Conservation (phyloP, 345 rosid species). For the Lepidium aucheri region DNA sequence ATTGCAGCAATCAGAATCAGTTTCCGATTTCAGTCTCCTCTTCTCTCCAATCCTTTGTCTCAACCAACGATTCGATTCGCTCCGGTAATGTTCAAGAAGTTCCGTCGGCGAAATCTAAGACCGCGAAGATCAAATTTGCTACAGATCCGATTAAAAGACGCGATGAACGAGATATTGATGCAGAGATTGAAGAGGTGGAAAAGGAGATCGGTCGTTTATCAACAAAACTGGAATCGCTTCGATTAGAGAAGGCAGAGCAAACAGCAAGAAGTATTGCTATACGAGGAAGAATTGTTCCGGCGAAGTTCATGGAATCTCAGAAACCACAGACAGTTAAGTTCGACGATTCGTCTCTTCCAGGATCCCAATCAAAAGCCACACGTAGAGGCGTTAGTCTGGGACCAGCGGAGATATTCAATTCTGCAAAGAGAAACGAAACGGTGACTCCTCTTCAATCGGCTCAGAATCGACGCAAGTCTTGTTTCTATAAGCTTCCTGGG, state of each 20-base stretch:
- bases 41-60: constrained; percentile 10
- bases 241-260: constrained; percentile 56
- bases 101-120: constrained; percentile 14
- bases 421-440: constrained; percentile 34
- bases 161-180: constrained; percentile 49
- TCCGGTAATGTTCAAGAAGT: constrained; percentile 26
- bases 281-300: constrained; percentile 56
- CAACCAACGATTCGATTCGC: constrained; percentile 26
- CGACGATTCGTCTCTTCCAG: constrained; percentile 39
- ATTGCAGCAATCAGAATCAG: constrained; percentile 25
- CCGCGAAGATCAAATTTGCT: neutral
- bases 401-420: constrained; percentile 68
- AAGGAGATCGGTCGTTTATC: constrained; percentile 64
- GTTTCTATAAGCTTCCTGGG: constrained; percentile 79
- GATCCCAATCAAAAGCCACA: constrained; percentile 32
- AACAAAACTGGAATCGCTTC: constrained; percentile 60
- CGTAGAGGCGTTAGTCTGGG: constrained; percentile 86
- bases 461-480: constrained; percentile 73
- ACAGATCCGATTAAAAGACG: constrained; percentile 26
- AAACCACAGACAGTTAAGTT: constrained; percentile 36
- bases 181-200: constrained; percentile 75
- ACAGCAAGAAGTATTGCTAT: constrained; percentile 36
- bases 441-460: constrained; percentile 58
- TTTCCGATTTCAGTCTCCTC: neutral
- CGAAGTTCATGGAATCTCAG: constrained; percentile 71